phyloP scores from a whole-genome alignment of 345 rosid genomes.

The Eucalyptus brandiana region DNA sequence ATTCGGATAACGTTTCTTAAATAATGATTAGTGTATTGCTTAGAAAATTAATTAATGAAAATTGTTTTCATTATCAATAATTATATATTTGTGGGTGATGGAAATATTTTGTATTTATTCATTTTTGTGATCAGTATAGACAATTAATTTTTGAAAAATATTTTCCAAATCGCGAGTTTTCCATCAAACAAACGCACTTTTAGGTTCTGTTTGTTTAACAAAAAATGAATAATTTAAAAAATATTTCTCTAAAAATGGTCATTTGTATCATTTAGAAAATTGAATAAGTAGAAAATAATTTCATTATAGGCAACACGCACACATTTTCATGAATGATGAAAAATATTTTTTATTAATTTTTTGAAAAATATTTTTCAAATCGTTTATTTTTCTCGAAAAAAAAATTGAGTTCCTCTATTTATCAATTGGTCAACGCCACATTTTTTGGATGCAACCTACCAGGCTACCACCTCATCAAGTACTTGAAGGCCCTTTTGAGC shows the following conservation, averaged over 20 bases:
- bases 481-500: neutral
- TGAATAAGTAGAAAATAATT: neutral
- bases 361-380: no score
- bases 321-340: no score
- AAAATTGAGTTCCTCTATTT: neutral
- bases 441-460: neutral
- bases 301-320: accelerated
- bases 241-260: neutral
- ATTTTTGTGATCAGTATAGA: no score
- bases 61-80: neutral
- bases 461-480: neutral
- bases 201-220: accelerated
- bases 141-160: no score
- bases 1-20: no score
- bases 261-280: neutral
- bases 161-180: neutral
- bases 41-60: neutral
- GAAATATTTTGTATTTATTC: no score
- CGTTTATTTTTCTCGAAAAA: accelerated
- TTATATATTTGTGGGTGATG: neutral
- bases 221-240: neutral
- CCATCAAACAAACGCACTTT: accelerated
- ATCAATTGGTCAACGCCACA: neutral
- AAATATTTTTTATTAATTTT: no score
- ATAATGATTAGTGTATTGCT: neutral